These are phyloP conservation scores for Cladosporium oxysporum DNA, from an alignment of 2,329 filamentous ascomycete genomes.

Conservation along the genomic window DNA sequence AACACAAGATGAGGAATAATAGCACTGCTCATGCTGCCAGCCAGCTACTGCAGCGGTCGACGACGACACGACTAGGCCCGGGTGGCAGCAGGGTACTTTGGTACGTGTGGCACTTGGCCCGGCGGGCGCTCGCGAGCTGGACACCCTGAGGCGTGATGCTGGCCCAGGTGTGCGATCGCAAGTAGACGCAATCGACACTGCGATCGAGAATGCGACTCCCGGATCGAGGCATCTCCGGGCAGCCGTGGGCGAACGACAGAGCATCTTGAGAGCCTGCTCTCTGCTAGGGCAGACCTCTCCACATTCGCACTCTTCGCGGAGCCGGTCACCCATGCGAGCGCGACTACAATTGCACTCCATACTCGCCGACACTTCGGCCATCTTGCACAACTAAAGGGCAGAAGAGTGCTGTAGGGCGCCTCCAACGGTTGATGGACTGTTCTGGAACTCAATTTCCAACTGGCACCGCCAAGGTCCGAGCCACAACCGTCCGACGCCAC, in stretches of 20 bases:
- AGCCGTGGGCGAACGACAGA: not conserved
- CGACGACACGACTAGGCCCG: conserved; percentile 18
- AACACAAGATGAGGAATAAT: not conserved
- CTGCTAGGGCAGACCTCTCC: not conserved
- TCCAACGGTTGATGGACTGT: not conserved
- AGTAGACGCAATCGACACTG: not conserved
- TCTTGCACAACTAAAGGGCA: not conserved
- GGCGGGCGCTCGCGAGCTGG: not conserved
- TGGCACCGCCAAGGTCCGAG: not conserved
- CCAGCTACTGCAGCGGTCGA: conserved; percentile 9
- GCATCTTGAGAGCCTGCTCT: not conserved
- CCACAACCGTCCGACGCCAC: not conserved
- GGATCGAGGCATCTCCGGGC: not conserved
- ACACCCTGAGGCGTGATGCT: not conserved
- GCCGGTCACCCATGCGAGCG: not conserved
- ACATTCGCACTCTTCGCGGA: not conserved
- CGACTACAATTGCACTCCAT: not conserved
- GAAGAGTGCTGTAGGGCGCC: not conserved
- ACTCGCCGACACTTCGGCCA: not conserved
- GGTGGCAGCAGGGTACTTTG: conserved; percentile 4
- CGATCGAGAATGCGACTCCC: conserved; percentile 2
- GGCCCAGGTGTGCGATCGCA: conserved; percentile 6
- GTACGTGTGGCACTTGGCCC: conserved; percentile 13
- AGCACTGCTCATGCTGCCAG: not conserved
- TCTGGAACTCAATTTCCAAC: conserved; percentile 2